Evolutionary conservation across 129 eudicot species (phyloP).

Genomic region (Rutidosis leptorrhynchoides): DNA sequence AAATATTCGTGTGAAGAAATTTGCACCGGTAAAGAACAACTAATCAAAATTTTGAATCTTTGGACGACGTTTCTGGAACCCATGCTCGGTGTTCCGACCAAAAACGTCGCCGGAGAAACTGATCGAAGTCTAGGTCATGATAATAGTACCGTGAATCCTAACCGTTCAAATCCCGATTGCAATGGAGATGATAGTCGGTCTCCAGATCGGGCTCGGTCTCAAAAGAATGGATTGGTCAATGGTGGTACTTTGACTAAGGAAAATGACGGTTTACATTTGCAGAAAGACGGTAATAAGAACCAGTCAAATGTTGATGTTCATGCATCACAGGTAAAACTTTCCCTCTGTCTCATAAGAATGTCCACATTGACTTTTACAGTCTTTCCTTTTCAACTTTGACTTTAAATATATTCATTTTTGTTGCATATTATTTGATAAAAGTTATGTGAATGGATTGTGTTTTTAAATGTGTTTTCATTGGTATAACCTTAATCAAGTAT

Average conservation of each 20-base stretch:
- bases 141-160: conserved; percentile 33
- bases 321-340: conserved; percentile 51
- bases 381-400: too few species aligned
- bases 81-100: conserved; percentile 48
- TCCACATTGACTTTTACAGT: too few species aligned
- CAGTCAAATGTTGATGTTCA: conserved; percentile 42
- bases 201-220: conserved; percentile 33
- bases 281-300: conserved; percentile 30
- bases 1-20: conserved; percentile 87
- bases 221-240: conserved; percentile 36
- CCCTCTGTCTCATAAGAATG: too few species aligned
- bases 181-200: conserved; percentile 52
- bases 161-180: conserved; percentile 39
- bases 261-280: conserved; percentile 26
- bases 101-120: conserved; percentile 37
- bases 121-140: conserved; percentile 42
- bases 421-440: too few species aligned
- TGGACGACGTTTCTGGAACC: conserved; percentile 89
- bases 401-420: too few species aligned
- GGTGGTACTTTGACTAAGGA: conserved; percentile 44
- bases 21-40: conserved; percentile 75
- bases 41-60: conserved; percentile 68
- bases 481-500: too few species aligned
- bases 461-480: too few species aligned
- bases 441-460: too few species aligned